These are phyloP conservation scores for Astrothelium macrocarpum DNA, from an alignment of 495 filamentous ascomycete species.

Conservation along the genomic window DNA sequence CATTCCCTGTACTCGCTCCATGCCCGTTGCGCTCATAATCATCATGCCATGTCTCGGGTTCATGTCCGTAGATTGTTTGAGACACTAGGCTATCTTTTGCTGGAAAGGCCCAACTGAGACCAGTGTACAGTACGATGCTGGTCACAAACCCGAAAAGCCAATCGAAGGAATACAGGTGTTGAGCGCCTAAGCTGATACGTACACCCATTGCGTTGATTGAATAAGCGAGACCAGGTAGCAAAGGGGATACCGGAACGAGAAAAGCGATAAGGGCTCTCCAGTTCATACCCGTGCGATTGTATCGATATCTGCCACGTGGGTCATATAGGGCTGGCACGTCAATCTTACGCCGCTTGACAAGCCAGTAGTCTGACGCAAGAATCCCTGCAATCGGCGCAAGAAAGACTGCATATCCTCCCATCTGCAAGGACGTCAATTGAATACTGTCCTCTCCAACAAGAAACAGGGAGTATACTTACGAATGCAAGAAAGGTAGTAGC, in stretches of 20 bases:
- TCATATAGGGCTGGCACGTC: slow-evolving; percentile 51
- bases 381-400: slow-evolving; percentile 60
- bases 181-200: slow-evolving; percentile 33
- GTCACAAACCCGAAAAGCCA: slow-evolving; percentile 47
- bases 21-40: neutral
- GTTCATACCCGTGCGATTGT: slow-evolving; percentile 44
- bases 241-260: slow-evolving; percentile 51
- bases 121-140: slow-evolving; percentile 40
- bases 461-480: too few species aligned
- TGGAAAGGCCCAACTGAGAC: slow-evolving; percentile 34
- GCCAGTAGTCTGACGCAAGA: slow-evolving; percentile 59
- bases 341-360: slow-evolving; percentile 50
- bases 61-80: slow-evolving; percentile 18
- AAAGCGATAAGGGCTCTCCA: slow-evolving; percentile 58
- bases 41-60: slow-evolving; percentile 20
- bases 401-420: slow-evolving; percentile 51
- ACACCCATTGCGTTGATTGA: slow-evolving; percentile 41
- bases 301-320: slow-evolving; percentile 46
- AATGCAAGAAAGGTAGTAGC: slow-evolving; percentile 51
- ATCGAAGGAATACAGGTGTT: slow-evolving; percentile 32
- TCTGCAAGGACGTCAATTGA: slow-evolving; percentile 12
- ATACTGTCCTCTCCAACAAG: too few species aligned
- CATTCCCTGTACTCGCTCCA: neutral
- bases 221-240: slow-evolving; percentile 49
- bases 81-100: slow-evolving; percentile 33